Percentiles rank a stretch among this genome's conserved stretches.
These are phyloP conservation scores for Exophiala sp. DNA, from an alignment of 2,329 filamentous ascomycete genomes.

Conservation along the genomic window DNA sequence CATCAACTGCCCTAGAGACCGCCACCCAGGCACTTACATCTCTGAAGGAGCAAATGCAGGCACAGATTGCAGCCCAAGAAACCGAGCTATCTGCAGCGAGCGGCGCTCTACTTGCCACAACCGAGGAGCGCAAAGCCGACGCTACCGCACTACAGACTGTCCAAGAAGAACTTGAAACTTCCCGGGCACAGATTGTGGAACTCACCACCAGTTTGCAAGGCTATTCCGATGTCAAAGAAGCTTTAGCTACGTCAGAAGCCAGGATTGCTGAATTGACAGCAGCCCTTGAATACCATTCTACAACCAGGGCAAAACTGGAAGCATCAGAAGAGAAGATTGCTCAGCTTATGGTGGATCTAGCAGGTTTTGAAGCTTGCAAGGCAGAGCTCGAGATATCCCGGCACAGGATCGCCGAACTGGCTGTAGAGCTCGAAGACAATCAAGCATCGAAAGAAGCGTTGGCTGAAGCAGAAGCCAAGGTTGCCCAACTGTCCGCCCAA, in stretches of 20 bases:
- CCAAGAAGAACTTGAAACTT: conserved; percentile 14
- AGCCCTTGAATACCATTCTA: conserved; percentile 8
- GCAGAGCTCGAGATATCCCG: conserved; percentile 15
- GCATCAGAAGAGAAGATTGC: conserved; percentile 14
- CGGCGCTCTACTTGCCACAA: conserved; percentile 11
- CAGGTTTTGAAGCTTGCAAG: conserved; percentile 7
- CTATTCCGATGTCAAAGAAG: conserved; percentile 10
- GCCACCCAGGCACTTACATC: conserved; percentile 15
- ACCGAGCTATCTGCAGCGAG: conserved; percentile 12
- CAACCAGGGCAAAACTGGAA: conserved; percentile 12
- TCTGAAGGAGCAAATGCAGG: conserved; percentile 8
- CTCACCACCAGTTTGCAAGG: conserved; percentile 12
- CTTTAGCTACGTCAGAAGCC: conserved; percentile 10
- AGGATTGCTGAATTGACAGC: conserved; percentile 13
- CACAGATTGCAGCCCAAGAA: conserved; percentile 18
- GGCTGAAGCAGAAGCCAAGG: conserved; percentile 7
- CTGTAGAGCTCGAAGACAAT: conserved; percentile 10
- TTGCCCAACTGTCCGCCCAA: conserved; percentile 12
- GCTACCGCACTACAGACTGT: conserved; percentile 8
- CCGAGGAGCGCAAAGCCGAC: conserved; percentile 12
- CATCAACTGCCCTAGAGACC: conserved; percentile 15
- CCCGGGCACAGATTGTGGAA: conserved; percentile 14
- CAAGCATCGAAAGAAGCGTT: conserved; percentile 5
- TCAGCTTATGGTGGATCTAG: conserved; percentile 17
- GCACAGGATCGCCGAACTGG: conserved; percentile 9